Base-by-base conservation (phyloP, 2,329 filamentous ascomycete genomes). In the Claviceps quebecensis region DNA sequence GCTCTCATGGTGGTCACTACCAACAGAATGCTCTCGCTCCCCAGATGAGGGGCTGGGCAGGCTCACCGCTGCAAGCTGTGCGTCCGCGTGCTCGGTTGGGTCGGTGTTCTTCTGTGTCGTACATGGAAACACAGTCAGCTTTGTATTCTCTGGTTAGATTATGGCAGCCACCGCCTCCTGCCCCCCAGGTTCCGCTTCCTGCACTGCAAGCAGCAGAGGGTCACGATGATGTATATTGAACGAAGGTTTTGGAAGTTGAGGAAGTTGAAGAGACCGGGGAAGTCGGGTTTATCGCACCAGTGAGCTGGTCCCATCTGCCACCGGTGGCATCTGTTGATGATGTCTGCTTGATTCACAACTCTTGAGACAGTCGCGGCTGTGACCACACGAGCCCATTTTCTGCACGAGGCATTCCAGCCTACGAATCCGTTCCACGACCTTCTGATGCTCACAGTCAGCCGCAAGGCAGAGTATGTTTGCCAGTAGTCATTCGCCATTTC, bases 351-450 rank as follows among this genome's bases (percentile, higher is more conserved):
- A 44, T 17, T 44, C 41, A 19, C 41, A 44, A 44, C 14, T 23
- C 41, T 8, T 8, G 8, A 17, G 36, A 6, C 47, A 38, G 23
- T 41, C 22, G 9, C 29, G 11, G 38, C 38, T 22, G n/a, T 39
- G 19, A 23, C 6, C 37, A 17, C 29, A 34, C 19, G 23, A 47
- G 22, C 44, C 45, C 22, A 51, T 36, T 41, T 50, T 40, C 22
- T 52, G 38, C 22, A 55, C 47, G 23, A 55, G 49, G 19, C 37
- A 48, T 39, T 55, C 53, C 17, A 55, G 52, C 17, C 49, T 26
- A 7, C 43, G 49, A 29, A 55, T 52, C 9, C 53, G 48, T 52
- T 50, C 19, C 8, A 39, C 50, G 9, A 57, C 26, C 19, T 57
- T 52, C 40, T 53, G 29, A n/a, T 38, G 2, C 19, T 9, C 13